Base-by-base conservation (phyloP, 2,329 filamentous ascomycete genomes). In the Paecilomyces dactylethromorphus region DNA sequence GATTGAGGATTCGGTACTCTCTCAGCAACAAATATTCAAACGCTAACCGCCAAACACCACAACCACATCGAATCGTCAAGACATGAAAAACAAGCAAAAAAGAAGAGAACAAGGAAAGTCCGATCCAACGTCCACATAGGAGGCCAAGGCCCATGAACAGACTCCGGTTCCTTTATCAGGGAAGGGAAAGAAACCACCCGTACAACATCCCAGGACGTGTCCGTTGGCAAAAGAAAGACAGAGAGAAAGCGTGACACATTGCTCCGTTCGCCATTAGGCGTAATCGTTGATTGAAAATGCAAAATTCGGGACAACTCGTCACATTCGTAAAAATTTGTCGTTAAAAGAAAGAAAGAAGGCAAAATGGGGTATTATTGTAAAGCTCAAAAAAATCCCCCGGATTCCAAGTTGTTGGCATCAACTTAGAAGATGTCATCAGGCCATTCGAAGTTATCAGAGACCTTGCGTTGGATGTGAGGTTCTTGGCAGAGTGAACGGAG, bases 341-440 rank as follows among this genome's bases (percentile, higher is more conserved):
- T 45, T n/a, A 45, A 45, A 45, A 45, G 50, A 29, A 52, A 45
- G 35, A 13, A 45, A 45, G 18, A 15, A 18, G 21, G 50, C 22
- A 52, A 29, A 52, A 29, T 8, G 11, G 50, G 50, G 26, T 52
- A 24, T 52, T 52, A 24, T 52, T 24, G 10, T n/a, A 10, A 13
- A 15, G 8, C 11, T 22, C 21, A 26, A 22, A 24, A 24, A 29
- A 29, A 52, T 15, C 7, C 21, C 21, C 22, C 21, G 50, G 21
- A 45, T n/a, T 45, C 39, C 26, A 29, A 52, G 50, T 24, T 24
- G 54, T 15, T 55, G 22, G 53, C 26, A 24, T 53, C n/a, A 29
- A 51, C 52, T 73, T 62, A 79, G 59, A 79, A 78, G 8, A 76
- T 69, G 60, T 77, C 76, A 8, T 76, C 75, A 4, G 75, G 75